These are phyloP conservation scores for Calonectria crousiana DNA, from an alignment of 2,329 filamentous ascomycete species.

Conservation along the genomic window DNA sequence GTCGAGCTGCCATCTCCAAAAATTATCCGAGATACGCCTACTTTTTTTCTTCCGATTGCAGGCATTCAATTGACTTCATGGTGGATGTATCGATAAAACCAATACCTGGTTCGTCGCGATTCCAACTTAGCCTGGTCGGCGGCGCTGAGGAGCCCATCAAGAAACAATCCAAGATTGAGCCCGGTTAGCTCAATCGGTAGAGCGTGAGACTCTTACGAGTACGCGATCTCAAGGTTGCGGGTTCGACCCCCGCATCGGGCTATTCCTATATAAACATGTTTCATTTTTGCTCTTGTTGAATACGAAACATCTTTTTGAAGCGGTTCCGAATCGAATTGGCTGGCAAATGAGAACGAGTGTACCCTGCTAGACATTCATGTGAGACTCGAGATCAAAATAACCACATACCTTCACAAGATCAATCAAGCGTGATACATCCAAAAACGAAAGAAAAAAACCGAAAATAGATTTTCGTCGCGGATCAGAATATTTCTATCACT, in stretches of 20 bases:
- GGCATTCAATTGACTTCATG: neutral
- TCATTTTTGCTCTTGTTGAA: neutral
- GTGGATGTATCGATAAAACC: neutral
- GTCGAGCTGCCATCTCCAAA: neutral
- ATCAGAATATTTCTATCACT: neutral
- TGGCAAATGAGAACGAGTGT: neutral
- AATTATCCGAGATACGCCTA: neutral
- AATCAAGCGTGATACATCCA: too few relatives aligned
- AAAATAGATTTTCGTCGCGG: neutral
- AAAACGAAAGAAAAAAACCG: too few relatives aligned
- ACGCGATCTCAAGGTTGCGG: constrained; percentile 65
- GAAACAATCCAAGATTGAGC: constrained; percentile 17
- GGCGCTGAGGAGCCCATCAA: neutral
- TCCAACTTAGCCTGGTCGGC: neutral
- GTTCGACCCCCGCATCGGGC: constrained; percentile 62
- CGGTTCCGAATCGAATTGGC: neutral
- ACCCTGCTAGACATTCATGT: too few relatives aligned
- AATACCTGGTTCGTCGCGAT: neutral
- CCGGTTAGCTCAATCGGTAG: constrained; percentile 58
- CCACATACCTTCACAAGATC: too few relatives aligned
- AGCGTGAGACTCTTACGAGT: constrained; percentile 75
- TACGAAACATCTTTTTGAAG: neutral
- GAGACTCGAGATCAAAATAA: neutral
- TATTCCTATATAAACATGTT: constrained; percentile 16
- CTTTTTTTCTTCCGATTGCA: neutral